A percentile compares a stretch with the other conserved stretches of the same genome.
Conservation (phyloP, 176 grass and related monocot genomes). For the Carex littledalei region DNA sequence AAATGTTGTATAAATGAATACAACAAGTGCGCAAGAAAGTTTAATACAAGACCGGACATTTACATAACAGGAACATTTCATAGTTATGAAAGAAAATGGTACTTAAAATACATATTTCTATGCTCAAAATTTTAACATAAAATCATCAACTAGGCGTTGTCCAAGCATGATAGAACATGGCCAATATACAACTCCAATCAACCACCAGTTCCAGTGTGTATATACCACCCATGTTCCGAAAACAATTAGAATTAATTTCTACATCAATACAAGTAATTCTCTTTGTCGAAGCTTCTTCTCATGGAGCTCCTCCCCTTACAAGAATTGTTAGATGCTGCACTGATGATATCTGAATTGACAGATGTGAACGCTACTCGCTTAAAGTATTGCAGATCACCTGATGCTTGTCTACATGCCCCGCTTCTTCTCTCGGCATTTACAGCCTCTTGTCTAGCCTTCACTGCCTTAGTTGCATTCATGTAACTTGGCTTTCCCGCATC, state of each 20-base stretch:
- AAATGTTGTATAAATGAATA: neutral
- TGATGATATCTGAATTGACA: slow-evolving; percentile 44
- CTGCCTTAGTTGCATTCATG: slow-evolving; percentile 68
- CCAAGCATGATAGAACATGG: neutral
- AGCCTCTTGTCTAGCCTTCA: slow-evolving; percentile 48
- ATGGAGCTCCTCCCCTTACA: slow-evolving; percentile 35
- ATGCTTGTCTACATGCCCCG: slow-evolving; percentile 24
- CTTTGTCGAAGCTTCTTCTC: slow-evolving; percentile 56
- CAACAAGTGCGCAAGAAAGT: neutral
- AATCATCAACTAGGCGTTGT: slow-evolving; percentile 9
- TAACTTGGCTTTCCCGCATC: slow-evolving; percentile 40
- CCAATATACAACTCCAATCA: neutral
- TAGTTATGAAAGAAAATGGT: neutral
- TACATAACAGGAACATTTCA: neutral
- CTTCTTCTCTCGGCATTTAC: slow-evolving; percentile 20
- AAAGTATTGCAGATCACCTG: slow-evolving; percentile 27
- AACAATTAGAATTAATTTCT: neutral
- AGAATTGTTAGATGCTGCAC: slow-evolving; percentile 27
- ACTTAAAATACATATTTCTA: neutral
- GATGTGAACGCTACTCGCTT: slow-evolving; percentile 41
- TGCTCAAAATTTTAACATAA: neutral
- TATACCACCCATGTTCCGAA: neutral
- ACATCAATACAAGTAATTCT: slow-evolving; percentile 37
- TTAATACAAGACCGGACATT: neutral
- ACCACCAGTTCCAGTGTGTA: neutral